A percentile compares a stretch with the other conserved stretches of the same genome.
phyloP scores from a whole-genome alignment of 768 basidiomycete species.

The Russula ochroleuca region DNA sequence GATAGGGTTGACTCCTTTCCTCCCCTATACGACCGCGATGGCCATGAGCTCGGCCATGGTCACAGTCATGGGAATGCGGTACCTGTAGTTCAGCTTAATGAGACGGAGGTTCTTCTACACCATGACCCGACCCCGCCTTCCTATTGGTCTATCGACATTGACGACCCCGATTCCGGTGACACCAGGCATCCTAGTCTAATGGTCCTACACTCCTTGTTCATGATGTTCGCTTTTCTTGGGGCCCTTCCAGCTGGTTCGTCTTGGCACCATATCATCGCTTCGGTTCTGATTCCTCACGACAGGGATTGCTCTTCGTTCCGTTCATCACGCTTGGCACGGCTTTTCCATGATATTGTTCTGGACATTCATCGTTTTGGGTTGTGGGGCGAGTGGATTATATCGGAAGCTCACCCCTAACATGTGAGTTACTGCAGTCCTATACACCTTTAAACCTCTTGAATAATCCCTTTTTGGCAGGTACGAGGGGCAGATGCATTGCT shows the following conservation, averaged over 20 bases:
- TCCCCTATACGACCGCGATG: slow-evolving; percentile 4
- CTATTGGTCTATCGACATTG: slow-evolving; percentile 78
- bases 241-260: slow-evolving; percentile 72
- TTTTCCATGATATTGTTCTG: slow-evolving; percentile 62
- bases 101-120: slow-evolving; percentile 60
- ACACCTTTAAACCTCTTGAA: background rate
- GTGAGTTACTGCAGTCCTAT: slow-evolving; percentile 50
- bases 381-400: slow-evolving; percentile 66
- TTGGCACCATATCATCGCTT: background rate
- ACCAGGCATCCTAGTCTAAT: slow-evolving; percentile 65
- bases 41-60: slow-evolving; percentile 33
- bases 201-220: slow-evolving; percentile 64
- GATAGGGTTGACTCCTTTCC: background rate
- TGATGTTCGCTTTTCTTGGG: slow-evolving; percentile 78
- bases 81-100: slow-evolving; percentile 64
- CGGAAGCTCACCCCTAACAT: slow-evolving; percentile 77
- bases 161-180: slow-evolving; percentile 43
- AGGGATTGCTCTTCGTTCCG: slow-evolving; percentile 81
- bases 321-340: slow-evolving; percentile 61
- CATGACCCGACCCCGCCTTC: slow-evolving; percentile 74
- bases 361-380: slow-evolving; percentile 54
- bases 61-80: slow-evolving; percentile 46
- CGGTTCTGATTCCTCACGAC: slow-evolving; percentile 16
- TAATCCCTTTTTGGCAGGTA: slow-evolving; percentile 49
- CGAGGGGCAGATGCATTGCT: slow-evolving; percentile 54